Conservation (phyloP, 179 eudicot species). For the Silene noctiflora region DNA sequence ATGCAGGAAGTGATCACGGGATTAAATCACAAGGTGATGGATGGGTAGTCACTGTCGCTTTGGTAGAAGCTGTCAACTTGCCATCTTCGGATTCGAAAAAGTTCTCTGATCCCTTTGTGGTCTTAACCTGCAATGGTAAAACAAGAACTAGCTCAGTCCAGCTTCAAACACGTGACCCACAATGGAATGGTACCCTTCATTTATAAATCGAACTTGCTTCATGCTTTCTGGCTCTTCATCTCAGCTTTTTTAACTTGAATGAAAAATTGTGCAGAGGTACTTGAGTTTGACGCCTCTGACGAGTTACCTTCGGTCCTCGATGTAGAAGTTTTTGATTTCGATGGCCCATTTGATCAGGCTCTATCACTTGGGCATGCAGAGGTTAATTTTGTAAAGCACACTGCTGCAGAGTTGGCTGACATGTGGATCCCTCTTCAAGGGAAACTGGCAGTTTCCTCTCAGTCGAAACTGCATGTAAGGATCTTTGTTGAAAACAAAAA, state of each 20-base stretch:
- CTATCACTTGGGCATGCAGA: constrained; percentile 82
- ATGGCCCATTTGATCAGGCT: constrained; percentile 87
- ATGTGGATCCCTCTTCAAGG: constrained; percentile 86
- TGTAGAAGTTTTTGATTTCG: constrained; percentile 82
- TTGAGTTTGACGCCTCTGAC: constrained; percentile 84
- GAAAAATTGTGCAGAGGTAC: constrained; percentile 53
- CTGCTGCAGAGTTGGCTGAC: constrained; percentile 69
- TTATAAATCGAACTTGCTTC: not conserved
- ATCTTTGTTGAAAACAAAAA: constrained; percentile 78
- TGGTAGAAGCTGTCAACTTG: constrained; percentile 68
- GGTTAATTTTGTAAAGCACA: constrained; percentile 71
- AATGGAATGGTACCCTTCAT: constrained; percentile 68
- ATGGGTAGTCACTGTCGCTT: constrained; percentile 80
- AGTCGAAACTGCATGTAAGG: constrained; percentile 78
- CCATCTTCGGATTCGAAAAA: constrained; percentile 46
- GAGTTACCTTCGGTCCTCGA: constrained; percentile 84
- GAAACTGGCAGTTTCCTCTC: constrained; percentile 68
- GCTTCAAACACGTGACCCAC: constrained; percentile 82
- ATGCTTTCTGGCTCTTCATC: constrained; percentile 2
- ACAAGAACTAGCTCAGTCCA: constrained; percentile 85
- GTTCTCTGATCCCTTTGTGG: constrained; percentile 72
- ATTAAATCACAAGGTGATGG: constrained; percentile 88
- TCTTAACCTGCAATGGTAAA: constrained; percentile 80
- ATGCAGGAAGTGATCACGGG: constrained; percentile 75
- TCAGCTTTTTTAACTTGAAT: not conserved